Base-by-base conservation (phyloP, 2,329 filamentous ascomycete genomes). In the Aureobasidium lini region DNA sequence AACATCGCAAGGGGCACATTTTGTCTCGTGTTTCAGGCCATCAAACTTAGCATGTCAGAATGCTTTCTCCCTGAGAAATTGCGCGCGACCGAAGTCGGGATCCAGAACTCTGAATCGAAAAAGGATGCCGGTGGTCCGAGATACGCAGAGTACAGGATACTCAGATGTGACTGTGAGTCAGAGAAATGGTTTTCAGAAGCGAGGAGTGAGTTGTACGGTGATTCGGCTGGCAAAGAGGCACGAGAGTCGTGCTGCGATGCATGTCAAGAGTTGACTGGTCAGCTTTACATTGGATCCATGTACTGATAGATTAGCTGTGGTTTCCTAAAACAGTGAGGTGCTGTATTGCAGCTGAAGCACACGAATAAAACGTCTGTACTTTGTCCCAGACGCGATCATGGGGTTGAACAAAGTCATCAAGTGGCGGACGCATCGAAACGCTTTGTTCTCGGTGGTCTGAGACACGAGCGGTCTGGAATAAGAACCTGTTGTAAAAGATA, bases 41-140 rank as follows among this genome's bases (percentile, higher is more conserved):
- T 57, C 42, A 57, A 57, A 47, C 43, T 48, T 57, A 47, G 54
- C 43, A 47, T 34, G 34, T 37, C 52, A 16, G 10, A 32, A 23
- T 34, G 37, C 29, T 42, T n/a, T n/a, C 8, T 7, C 29, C 47
- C 1, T 15, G 9, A 54, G 39, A 42, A 18, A 57, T 57, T 57
- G 50, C 50, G 32, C 31, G 42, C 11, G 31, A 46, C 23, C 52
- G 52, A 57, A 57, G 32, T 57, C 52, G 52, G 52, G 16, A 43
- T 44, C 42, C 52, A 57, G 16, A 43, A 36, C 29, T 57, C 31
- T 37, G 50, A 32, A 32, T n/a, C 13, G 28, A 16, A 50, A 36
- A 31, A 37, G 48, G 8, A 52, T 49, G 48, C 50, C 50, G 50
- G 39, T 54, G 15, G 50, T 32, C 50, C 50, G 50, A 43, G 39